A percentile compares a stretch with the other conserved stretches of the same genome.
These are phyloP conservation scores for Galeopsis tetrahit DNA, from an alignment of 257 asterid species.

Conservation along the genomic window DNA sequence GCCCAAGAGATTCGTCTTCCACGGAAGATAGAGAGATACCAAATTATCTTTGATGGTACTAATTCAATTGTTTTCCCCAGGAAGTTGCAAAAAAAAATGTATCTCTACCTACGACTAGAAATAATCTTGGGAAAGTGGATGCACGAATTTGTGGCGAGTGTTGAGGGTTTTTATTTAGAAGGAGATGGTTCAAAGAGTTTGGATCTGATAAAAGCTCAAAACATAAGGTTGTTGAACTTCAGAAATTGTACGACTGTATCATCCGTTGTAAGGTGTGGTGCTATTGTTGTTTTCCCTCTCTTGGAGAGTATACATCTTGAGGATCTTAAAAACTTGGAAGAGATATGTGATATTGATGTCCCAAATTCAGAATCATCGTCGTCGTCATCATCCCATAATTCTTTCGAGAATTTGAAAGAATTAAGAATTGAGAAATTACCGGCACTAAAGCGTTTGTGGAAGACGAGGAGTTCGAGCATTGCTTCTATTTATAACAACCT, in stretches of 20 bases:
- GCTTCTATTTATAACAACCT: background rate
- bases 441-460: background rate
- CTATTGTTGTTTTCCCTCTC: background rate
- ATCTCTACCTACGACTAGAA: background rate
- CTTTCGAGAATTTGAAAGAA: background rate
- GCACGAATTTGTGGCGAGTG: background rate
- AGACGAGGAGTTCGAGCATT: background rate
- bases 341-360: background rate
- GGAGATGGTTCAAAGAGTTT: background rate
- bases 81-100: background rate
- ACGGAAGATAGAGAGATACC: background rate
- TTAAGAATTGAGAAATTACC: background rate
- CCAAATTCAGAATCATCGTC: background rate
- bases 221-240: background rate
- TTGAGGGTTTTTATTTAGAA: background rate
- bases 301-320: background rate
- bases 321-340: background rate
- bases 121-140: background rate
- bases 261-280: background rate
- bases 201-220: background rate
- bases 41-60: background rate
- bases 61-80: background rate
- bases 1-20: background rate
- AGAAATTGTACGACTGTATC: background rate
- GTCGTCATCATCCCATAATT: background rate